phyloP scores from a whole-genome alignment of 2,329 filamentous ascomycete genomes.

The Neofusicoccum laricinum region DNA sequence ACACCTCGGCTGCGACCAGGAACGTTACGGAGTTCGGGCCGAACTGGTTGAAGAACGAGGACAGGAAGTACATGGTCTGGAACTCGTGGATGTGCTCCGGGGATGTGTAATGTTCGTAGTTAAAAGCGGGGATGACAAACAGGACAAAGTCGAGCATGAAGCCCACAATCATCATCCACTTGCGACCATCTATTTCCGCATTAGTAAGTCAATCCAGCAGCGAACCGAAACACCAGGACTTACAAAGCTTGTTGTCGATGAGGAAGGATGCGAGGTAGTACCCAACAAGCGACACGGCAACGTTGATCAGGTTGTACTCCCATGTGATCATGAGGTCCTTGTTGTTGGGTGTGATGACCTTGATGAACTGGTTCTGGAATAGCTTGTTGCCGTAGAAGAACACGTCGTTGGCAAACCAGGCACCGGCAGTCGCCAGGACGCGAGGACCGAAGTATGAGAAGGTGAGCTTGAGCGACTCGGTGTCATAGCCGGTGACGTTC shows the following conservation, averaged over 20 bases:
- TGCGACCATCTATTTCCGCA: conserved; percentile 63
- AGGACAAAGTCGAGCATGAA: conserved; percentile 92
- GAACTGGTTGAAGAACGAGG: conserved; percentile 98
- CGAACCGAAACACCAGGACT: neutral
- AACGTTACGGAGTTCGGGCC: conserved; percentile 96
- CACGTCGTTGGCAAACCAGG: conserved; percentile 95
- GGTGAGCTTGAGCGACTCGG: conserved; percentile 75
- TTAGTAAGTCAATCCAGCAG: neutral
- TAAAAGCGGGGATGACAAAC: conserved; percentile 87
- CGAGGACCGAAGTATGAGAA: conserved; percentile 82
- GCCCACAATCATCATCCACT: conserved; percentile 92
- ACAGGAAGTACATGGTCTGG: conserved; percentile 98
- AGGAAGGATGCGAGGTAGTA: conserved; percentile 88
- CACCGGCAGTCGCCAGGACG: conserved; percentile 78
- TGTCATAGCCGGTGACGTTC: conserved; percentile 88
- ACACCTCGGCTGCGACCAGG: conserved; percentile 94
- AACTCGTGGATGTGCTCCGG: conserved; percentile 75
- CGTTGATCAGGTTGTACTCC: conserved; percentile 91
- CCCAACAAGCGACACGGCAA: conserved; percentile 77
- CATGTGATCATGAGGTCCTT: conserved; percentile 79
- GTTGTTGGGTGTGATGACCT: conserved; percentile 66
- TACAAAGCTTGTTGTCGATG: conserved; percentile 88
- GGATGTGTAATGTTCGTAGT: conserved; percentile 78
- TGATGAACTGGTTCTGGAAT: conserved; percentile 89
- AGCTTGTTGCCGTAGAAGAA: conserved; percentile 99